Evolutionary conservation across 768 basidiomycete genomes (phyloP).

Genomic region (Leccinellum albellum): DNA sequence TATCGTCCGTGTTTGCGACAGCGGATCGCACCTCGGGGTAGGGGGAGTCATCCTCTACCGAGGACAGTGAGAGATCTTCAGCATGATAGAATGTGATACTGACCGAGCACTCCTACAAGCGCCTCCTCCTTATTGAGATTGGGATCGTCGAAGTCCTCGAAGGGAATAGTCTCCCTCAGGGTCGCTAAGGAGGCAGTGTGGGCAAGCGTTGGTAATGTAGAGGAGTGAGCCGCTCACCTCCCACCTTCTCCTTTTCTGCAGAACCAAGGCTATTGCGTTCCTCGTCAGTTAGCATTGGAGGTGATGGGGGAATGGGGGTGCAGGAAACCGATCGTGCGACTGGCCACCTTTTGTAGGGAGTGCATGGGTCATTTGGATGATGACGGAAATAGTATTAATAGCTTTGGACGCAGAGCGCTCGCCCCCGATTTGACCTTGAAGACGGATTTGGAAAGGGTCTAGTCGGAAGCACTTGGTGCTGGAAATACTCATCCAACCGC

Average conservation of each 20-base stretch:
- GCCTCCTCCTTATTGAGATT: conserved; percentile 32
- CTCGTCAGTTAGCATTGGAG: conserved; percentile 20
- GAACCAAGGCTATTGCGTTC: conserved; percentile 18
- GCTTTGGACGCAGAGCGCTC: not conserved
- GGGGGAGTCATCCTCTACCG: conserved; percentile 68
- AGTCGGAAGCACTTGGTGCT: not conserved
- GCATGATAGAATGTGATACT: not conserved
- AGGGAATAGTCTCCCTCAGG: conserved; percentile 2
- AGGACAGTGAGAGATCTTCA: conserved; percentile 13
- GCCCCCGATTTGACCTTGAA: not conserved
- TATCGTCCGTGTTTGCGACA: conserved; percentile 71
- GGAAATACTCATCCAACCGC: not conserved
- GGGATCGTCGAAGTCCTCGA: conserved; percentile 35
- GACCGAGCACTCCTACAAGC: conserved; percentile 27
- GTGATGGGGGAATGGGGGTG: not conserved
- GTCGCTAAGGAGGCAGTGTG: not conserved
- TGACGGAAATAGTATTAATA: not conserved
- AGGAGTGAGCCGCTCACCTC: conserved; percentile 2
- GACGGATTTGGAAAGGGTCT: not conserved
- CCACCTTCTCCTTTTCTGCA: conserved; percentile 22
- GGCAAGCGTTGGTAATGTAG: not conserved
- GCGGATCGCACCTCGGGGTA: conserved; percentile 82
- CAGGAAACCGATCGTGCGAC: not conserved
- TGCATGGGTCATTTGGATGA: not conserved
- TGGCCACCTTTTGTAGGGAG: conserved; percentile 13